phyloP scores from a whole-genome alignment of 1,284 basidiomycete genomes.

The Neolentinus lepideus region DNA sequence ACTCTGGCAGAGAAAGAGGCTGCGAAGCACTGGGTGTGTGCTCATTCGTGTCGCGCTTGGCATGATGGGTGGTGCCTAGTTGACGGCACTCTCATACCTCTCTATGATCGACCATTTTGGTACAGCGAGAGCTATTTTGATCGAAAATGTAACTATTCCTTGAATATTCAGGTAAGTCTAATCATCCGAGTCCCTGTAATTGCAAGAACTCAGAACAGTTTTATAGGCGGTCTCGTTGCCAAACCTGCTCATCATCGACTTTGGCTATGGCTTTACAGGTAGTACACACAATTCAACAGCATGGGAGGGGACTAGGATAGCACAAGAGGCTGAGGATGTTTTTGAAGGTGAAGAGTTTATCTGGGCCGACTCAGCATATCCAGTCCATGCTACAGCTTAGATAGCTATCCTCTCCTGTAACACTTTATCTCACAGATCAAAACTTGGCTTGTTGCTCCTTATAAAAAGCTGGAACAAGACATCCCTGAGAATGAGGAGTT shows the following conservation, averaged over 20 bases:
- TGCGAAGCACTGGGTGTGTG: constrained; percentile 21
- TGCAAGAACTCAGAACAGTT: constrained; percentile 1
- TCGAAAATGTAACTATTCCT: constrained; percentile 27
- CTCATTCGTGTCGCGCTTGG: constrained; percentile 24
- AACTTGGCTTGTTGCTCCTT: constrained; percentile 9
- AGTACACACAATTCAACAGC: constrained; percentile 23
- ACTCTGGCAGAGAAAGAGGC: too few relatives aligned
- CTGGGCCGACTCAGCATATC: constrained; percentile 28
- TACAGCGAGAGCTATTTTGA: constrained; percentile 30
- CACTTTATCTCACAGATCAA: constrained; percentile 1
- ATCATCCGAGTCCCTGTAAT: constrained; percentile 8
- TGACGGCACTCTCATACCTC: constrained; percentile 29
- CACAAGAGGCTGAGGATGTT: constrained; percentile 10
- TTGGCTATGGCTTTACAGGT: constrained; percentile 19
- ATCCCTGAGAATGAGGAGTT: constrained; percentile 9
- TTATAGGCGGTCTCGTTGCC: constrained; percentile 16
- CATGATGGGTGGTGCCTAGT: constrained; percentile 27
- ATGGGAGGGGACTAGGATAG: constrained; percentile 13
- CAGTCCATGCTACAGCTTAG: constrained; percentile 10
- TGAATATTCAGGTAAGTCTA: constrained; percentile 26
- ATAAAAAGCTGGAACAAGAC: constrained; percentile 10
- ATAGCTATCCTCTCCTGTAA: neutral
- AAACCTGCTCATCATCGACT: constrained; percentile 24
- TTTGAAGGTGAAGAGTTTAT: constrained; percentile 18
- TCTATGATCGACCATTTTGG: constrained; percentile 21